These are phyloP conservation scores for Pichia deserticola DNA, from an alignment of 805 yeast genomes.

Conservation along the genomic window DNA sequence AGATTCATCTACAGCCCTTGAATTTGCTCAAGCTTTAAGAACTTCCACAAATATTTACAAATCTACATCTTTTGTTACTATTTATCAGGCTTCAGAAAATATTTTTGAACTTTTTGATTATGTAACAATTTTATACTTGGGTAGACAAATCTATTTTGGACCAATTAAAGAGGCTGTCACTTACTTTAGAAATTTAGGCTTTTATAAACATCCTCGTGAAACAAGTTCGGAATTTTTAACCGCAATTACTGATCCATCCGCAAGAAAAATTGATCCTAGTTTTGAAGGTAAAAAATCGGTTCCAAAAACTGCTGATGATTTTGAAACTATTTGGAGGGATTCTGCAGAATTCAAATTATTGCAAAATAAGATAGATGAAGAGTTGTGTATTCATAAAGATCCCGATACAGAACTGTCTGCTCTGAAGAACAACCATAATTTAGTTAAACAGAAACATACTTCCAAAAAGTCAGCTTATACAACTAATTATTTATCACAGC, in stretches of 20 bases:
- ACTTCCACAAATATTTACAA: slow-evolving; percentile 50
- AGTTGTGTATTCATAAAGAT: slow-evolving; percentile 24
- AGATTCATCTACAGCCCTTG: slow-evolving; percentile 65
- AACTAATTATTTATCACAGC: background rate
- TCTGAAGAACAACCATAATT: slow-evolving; percentile 22
- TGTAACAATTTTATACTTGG: slow-evolving; percentile 50
- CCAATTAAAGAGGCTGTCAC: slow-evolving; percentile 44
- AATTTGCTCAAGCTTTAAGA: slow-evolving; percentile 52
- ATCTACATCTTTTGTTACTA: slow-evolving; percentile 52
- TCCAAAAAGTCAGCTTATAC: slow-evolving; percentile 28
- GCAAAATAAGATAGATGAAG: slow-evolving; percentile 29
- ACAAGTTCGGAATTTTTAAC: slow-evolving; percentile 65
- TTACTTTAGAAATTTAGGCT: slow-evolving; percentile 55
- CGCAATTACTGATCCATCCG: slow-evolving; percentile 60
- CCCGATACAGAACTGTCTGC: slow-evolving; percentile 27
- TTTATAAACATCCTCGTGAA: slow-evolving; percentile 52
- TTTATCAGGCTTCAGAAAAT: slow-evolving; percentile 62
- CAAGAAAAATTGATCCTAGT: slow-evolving; percentile 42
- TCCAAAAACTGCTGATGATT: slow-evolving; percentile 50
- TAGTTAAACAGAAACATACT: slow-evolving; percentile 33
- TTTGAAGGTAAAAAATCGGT: slow-evolving; percentile 33
- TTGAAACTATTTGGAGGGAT: slow-evolving; percentile 51
- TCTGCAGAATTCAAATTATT: slow-evolving; percentile 44
- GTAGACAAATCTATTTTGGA: slow-evolving; percentile 57
- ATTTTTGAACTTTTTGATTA: slow-evolving; percentile 55